phyloP scores from a whole-genome alignment of 768 basidiomycete genomes.

The Termitomyces sp. region DNA sequence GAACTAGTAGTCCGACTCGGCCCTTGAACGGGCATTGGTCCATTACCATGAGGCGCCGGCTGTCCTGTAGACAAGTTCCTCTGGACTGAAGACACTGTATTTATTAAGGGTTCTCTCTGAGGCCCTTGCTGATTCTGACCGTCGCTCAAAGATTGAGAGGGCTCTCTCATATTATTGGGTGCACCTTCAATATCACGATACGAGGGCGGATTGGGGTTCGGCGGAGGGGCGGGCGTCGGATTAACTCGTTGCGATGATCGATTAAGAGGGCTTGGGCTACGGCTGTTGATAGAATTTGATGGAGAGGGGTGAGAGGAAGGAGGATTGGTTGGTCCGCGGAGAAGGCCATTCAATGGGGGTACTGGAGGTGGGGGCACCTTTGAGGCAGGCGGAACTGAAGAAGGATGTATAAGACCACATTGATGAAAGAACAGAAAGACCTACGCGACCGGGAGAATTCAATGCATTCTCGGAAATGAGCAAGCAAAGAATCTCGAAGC shows the following conservation, averaged over 20 bases:
- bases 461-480: constrained; percentile 78
- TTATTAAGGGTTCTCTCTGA: constrained; percentile 19
- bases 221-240: neutral
- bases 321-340: constrained; percentile 14
- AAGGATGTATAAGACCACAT: constrained; percentile 1
- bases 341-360: constrained; percentile 36
- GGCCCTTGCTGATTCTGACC: constrained; percentile 23
- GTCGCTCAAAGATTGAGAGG: constrained; percentile 18
- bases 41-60: constrained; percentile 22
- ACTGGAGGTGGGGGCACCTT: constrained; percentile 68
- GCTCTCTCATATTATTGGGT: constrained; percentile 15
- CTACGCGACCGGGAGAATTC: constrained; percentile 71
- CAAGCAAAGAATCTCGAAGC: constrained; percentile 55
- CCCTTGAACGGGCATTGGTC: constrained; percentile 1
- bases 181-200: constrained; percentile 13
- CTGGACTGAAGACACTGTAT: constrained; percentile 14
- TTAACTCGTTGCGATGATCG: constrained; percentile 4
- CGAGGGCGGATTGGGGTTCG: constrained; percentile 9
- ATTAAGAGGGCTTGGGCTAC: constrained; percentile 5
- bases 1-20: constrained; percentile 1
- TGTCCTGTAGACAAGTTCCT: constrained; percentile 20
- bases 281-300: neutral
- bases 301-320: neutral
- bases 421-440: constrained; percentile 22
- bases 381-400: constrained; percentile 47